Conservation (phyloP, 257 asterid species). For the Gentiana dahurica region DNA sequence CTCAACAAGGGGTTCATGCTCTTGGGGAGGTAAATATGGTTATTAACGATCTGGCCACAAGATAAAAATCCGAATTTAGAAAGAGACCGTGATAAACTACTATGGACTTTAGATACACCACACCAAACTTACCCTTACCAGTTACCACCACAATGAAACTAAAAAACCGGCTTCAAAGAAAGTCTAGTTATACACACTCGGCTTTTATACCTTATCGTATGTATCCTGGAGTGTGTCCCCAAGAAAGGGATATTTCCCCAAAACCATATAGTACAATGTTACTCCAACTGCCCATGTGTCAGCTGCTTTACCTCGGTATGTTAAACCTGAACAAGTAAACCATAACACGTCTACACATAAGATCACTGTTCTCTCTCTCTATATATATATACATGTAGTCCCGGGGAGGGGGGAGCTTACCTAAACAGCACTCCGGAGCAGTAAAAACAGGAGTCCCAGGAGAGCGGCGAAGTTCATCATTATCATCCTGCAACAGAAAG, state of each 20-base stretch:
- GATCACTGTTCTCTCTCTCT: too few relatives aligned
- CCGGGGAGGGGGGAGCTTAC: constrained; percentile 11
- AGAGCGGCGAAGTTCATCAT: constrained; percentile 91
- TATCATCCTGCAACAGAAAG: constrained; percentile 40
- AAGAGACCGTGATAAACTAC: too few relatives aligned
- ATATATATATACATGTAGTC: too few relatives aligned
- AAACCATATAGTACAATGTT: constrained; percentile 53
- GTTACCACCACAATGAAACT: too few relatives aligned
- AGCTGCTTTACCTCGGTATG: constrained; percentile 51
- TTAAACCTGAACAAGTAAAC: constrained; percentile 28
- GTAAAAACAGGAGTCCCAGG: constrained; percentile 98
- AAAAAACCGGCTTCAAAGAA: not conserved
- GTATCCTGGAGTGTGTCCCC: constrained; percentile 94
- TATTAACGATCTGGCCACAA: constrained; percentile 54
- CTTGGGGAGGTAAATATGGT: constrained; percentile 51
- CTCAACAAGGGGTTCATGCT: constrained; percentile 61
- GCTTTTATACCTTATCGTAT: constrained; percentile 55
- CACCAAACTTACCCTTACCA: too few relatives aligned
- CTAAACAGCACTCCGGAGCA: constrained; percentile 96
- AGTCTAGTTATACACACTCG: too few relatives aligned
- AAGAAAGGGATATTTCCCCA: constrained; percentile 74
- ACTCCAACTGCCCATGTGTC: constrained; percentile 97
- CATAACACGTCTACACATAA: too few relatives aligned
- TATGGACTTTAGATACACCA: constrained; percentile 7
- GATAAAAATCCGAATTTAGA: too few relatives aligned